A percentile compares a stretch with the other conserved stretches of the same genome.
Evolutionary conservation across 306 rosid genomes (phyloP).

Genomic region (Quercus glauca): DNA sequence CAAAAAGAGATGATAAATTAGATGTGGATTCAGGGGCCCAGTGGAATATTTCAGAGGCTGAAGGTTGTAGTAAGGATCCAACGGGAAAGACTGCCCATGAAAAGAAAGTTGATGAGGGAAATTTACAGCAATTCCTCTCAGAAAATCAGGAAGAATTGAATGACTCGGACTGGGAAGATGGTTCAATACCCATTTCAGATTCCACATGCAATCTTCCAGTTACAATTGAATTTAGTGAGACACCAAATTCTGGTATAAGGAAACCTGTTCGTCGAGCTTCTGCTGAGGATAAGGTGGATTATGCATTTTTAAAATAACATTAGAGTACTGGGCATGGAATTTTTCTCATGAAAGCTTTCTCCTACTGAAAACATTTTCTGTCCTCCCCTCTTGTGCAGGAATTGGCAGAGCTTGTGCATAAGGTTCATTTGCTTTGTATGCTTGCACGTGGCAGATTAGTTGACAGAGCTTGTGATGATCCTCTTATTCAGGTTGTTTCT

Average conservation of each 20-base stretch:
- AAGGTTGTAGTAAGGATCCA: conserved; percentile 37
- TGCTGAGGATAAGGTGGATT: conserved; percentile 73
- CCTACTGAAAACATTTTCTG: conserved; percentile 10
- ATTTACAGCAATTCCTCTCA: conserved; percentile 22
- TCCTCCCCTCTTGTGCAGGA: conserved; percentile 40
- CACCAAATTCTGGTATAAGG: conserved; percentile 44
- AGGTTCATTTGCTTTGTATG: conserved; percentile 87
- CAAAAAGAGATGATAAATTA: conserved; percentile 29
- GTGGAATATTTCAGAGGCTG: conserved; percentile 35
- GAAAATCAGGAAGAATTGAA: conserved; percentile 52
- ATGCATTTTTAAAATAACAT: conserved; percentile 11
- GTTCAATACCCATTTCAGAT: conserved; percentile 34
- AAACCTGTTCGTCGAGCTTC: conserved; percentile 65
- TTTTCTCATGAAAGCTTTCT: conserved; percentile 23
- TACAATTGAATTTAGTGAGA: conserved; percentile 65
- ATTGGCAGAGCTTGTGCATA: conserved; percentile 81
- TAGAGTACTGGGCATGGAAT: conserved; percentile 19
- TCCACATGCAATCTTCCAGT: conserved; percentile 35
- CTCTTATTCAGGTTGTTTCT: conserved; percentile 72
- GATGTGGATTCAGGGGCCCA: conserved; percentile 30
- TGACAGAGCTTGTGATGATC: conserved; percentile 79
- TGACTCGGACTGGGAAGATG: conserved; percentile 95
- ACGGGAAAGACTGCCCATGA: conserved; percentile 25
- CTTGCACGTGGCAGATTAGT: conserved; percentile 90
- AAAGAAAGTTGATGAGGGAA: conserved; percentile 32